phyloP scores from a whole-genome alignment of 305 asterid species.

The Fraxinus nigra region DNA sequence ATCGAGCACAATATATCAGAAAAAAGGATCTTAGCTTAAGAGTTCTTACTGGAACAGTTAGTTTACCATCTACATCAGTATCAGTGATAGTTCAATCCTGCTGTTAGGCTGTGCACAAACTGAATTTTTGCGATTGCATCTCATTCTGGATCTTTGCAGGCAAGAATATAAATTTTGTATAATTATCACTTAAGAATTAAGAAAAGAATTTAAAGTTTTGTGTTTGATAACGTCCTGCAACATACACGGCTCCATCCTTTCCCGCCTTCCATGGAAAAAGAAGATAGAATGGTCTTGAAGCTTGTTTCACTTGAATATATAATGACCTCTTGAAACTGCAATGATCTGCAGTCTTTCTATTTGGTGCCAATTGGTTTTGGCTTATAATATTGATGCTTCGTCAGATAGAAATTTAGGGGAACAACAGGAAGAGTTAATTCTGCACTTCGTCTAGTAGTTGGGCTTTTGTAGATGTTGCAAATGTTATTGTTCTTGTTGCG shows the following conservation, averaged over 20 bases:
- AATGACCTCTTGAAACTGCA: slow-evolving; percentile 12
- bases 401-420: background rate
- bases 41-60: background rate
- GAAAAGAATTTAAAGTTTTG: background rate
- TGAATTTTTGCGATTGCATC: slow-evolving; percentile 6
- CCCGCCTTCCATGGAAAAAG: background rate
- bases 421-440: slow-evolving; percentile 3
- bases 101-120: slow-evolving; percentile 15
- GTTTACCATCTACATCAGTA: background rate
- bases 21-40: background rate
- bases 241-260: background rate
- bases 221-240: slow-evolving; percentile 1
- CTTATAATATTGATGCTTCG: slow-evolving; percentile 14
- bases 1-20: background rate
- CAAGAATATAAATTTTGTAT: slow-evolving; percentile 8
- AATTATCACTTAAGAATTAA: background rate
- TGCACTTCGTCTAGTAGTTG: slow-evolving; percentile 3
- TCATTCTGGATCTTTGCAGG: background rate
- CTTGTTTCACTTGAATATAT: slow-evolving; percentile 6
- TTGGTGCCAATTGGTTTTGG: background rate
- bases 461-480: slow-evolving; percentile 18
- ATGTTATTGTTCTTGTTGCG: slow-evolving; percentile 11
- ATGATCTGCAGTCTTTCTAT: background rate
- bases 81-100: background rate
- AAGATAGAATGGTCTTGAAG: slow-evolving; percentile 6